Evolutionary conservation across 108 stramenopile species (phyloP), one percentile per base, ranked within the genome.

Genomic region (Parietichytrium sp.): DNA sequence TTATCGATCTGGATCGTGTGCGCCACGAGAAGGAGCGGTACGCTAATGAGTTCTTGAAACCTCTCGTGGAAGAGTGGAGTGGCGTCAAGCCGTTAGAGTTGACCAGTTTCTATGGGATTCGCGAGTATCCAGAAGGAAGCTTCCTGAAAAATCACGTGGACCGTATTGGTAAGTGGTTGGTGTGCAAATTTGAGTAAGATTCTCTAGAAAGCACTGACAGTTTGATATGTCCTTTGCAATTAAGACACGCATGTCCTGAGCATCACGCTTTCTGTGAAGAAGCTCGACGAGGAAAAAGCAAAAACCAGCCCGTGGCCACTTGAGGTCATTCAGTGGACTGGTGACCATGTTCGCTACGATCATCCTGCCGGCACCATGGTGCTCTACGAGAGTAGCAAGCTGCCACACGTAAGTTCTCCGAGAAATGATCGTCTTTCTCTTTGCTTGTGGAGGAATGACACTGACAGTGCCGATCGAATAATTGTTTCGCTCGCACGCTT

Each of bases 341-440:
- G 61, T 7, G 61, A 72, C 2, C 61, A 72, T 25, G 61, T 72
- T 33, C 61, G 61, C 61, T 72, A 72, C 61, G 61, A 72, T 33
- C 61, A 72, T 42, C 61, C 61, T 7, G 61, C 38, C 42, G 61
- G 61, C 13, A 72, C 61, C 61, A 72, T 72, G 61, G 61, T 72
- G 10, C 61, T 72, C 42, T 72, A 72, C 61, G 61, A 72, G 42
- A 45, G 38, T 1, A 45, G 38, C 61, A 72, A 72, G 20, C 61
- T 72, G 33, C 33, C 45, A 6, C 61, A 72, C 33, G n/a, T n/a
- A n/a, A n/a, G n/a, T n/a, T n/a, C n/a, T n/a, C n/a, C n/a, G n/a
- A n/a, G n/a, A n/a, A n/a, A n/a, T n/a, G n/a, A n/a, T n/a, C n/a
- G n/a, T n/a, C n/a, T n/a, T n/a, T n/a, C n/a, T n/a, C n/a, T n/a